Percentiles rank a stretch among this genome's conserved stretches.
Conservation (phyloP, 2,329 filamentous ascomycete genomes). For the Fusarium buharicum region DNA sequence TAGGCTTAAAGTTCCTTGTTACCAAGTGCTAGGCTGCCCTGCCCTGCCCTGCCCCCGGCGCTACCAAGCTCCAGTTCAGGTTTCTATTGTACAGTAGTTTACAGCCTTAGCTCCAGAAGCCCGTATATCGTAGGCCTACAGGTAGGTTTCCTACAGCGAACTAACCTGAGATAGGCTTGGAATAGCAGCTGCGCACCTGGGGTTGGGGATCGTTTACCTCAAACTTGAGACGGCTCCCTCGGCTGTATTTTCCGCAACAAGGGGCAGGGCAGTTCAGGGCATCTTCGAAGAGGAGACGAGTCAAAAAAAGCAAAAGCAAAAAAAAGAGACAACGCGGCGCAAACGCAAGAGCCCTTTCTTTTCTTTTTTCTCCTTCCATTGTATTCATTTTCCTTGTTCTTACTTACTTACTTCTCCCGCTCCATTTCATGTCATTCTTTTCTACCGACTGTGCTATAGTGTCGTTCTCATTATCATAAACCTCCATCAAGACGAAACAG, state of each 20-base stretch:
- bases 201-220: slow-evolving; percentile 6
- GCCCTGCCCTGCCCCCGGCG: slow-evolving; percentile 10
- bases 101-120: slow-evolving; percentile 7
- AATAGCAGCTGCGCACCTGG: neutral
- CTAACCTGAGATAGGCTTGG: neutral
- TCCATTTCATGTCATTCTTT: slow-evolving; percentile 16
- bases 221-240: slow-evolving; percentile 35
- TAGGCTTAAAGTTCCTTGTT: no score
- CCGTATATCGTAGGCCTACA: slow-evolving; percentile 1
- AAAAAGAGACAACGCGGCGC: neutral
- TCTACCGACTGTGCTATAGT: neutral
- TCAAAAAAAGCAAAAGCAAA: neutral
- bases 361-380: slow-evolving; percentile 10
- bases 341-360: slow-evolving; percentile 13
- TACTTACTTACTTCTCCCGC: slow-evolving; percentile 2
- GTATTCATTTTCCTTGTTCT: slow-evolving; percentile 3
- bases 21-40: no score
- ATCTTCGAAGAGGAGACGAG: neutral
- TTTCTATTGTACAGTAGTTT: neutral
- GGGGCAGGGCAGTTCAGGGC: slow-evolving; percentile 14
- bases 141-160: neutral
- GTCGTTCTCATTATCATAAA: neutral
- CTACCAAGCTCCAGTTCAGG: slow-evolving; percentile 18
- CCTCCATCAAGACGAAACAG: neutral
- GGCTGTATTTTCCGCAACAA: slow-evolving; percentile 35